A percentile compares a stretch with the other conserved stretches of the same genome.
Evolutionary conservation across 371 early-diverging fungal genomes (phyloP).

Genomic region (Rhizomucor pusillus): DNA sequence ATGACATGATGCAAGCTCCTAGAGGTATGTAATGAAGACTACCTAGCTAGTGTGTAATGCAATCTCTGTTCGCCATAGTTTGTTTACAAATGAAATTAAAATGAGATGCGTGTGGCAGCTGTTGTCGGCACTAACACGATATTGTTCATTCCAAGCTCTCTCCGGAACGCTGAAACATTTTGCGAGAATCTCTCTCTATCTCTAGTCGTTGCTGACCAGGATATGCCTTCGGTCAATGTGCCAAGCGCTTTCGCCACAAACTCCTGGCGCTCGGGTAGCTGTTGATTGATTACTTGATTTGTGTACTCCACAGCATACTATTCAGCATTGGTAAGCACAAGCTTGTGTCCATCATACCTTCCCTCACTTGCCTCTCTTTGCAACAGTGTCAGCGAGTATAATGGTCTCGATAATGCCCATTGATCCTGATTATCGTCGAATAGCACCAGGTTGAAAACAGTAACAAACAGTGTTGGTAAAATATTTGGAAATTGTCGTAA

Average conservation of each 20-base stretch:
- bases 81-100: too few species aligned
- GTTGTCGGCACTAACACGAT: slow-evolving; percentile 44
- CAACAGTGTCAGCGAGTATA: slow-evolving; percentile 75
- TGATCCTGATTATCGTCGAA: slow-evolving; percentile 81
- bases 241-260: slow-evolving; percentile 57
- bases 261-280: slow-evolving; percentile 71
- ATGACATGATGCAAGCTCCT: too few species aligned
- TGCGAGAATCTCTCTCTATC: slow-evolving; percentile 85
- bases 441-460: slow-evolving; percentile 68
- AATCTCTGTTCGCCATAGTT: too few species aligned
- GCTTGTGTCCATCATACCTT: too few species aligned
- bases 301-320: slow-evolving; percentile 70
- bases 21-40: too few species aligned
- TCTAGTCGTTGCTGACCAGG: slow-evolving; percentile 55
- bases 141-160: slow-evolving; percentile 55
- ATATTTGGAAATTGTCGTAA: slow-evolving; percentile 54
- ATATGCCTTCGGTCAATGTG: slow-evolving; percentile 68
- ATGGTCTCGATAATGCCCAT: slow-evolving; percentile 82
- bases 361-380: slow-evolving; percentile 58
- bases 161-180: slow-evolving; percentile 66
- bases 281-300: slow-evolving; percentile 61
- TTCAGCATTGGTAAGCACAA: too few species aligned
- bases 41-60: too few species aligned
- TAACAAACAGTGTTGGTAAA: slow-evolving; percentile 58
- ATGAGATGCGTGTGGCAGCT: too few species aligned